Percentiles rank a stretch among this genome's conserved stretches.
Evolutionary conservation across 306 rosid species (phyloP).

Genomic region (Abrus precatorius): DNA sequence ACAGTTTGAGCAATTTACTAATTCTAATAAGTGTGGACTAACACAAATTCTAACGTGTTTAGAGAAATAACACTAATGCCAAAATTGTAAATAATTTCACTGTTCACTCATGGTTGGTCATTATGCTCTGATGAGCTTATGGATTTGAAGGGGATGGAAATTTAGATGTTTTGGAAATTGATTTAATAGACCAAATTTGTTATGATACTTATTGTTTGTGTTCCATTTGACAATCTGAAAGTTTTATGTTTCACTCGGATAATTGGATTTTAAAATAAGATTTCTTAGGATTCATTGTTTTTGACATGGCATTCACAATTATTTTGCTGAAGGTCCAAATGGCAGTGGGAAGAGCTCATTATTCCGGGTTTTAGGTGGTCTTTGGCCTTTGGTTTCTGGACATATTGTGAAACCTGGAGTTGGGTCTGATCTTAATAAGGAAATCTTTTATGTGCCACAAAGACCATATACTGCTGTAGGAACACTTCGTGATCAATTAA

Average conservation of each 20-base stretch:
- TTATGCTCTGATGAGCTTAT: background rate
- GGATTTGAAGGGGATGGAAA: conserved; percentile 14
- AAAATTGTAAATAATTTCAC: conserved; percentile 10
- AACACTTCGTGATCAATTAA: conserved; percentile 89
- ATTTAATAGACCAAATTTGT: background rate
- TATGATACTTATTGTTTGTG: conserved; percentile 32
- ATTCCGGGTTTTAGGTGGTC: conserved; percentile 94
- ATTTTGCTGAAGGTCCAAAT: conserved; percentile 79
- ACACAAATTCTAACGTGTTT: background rate
- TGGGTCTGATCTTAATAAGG: conserved; percentile 93
- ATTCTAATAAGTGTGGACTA: background rate
- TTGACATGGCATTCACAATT: conserved; percentile 39
- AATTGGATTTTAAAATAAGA: conserved; percentile 13
- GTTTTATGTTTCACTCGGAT: background rate
- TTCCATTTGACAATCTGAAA: conserved; percentile 20
- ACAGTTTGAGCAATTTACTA: background rate
- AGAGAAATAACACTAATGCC: background rate
- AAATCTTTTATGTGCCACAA: conserved; percentile 92
- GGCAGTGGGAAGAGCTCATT: conserved; percentile 97
- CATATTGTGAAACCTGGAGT: conserved; percentile 88
- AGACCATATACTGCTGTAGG: conserved; percentile 96
- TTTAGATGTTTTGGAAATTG: conserved; percentile 17
- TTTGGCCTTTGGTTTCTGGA: conserved; percentile 91
- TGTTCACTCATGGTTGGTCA: background rate
- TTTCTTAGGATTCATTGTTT: conserved; percentile 13